These are phyloP conservation scores for Fusarium tricinctum DNA, from an alignment of 2,329 filamentous ascomycete genomes.

Conservation along the genomic window DNA sequence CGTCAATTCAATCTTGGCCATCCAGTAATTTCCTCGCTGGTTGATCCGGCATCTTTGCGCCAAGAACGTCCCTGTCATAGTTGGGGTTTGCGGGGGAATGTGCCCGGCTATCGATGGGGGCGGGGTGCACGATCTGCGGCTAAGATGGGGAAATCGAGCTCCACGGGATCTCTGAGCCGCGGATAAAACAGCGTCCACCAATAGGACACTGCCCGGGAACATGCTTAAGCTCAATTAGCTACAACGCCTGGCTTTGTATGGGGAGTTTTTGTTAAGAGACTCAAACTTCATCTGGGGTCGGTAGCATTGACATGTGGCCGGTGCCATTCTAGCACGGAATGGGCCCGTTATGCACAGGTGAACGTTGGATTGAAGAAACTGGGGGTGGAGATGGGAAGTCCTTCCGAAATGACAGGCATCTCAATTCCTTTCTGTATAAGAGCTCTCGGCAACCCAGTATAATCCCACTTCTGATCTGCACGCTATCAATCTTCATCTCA, in stretches of 20 bases:
- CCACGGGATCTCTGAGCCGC: slow-evolving; percentile 42
- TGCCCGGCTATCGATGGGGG: slow-evolving; percentile 25
- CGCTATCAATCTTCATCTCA: neutral
- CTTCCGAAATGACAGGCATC: slow-evolving; percentile 17
- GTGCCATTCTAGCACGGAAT: neutral
- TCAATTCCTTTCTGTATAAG: slow-evolving; percentile 29
- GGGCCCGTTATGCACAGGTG: neutral
- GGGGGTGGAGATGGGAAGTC: slow-evolving; percentile 13
- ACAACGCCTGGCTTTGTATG: neutral
- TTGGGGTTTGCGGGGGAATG: slow-evolving; percentile 38
- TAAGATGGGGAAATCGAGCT: slow-evolving; percentile 42
- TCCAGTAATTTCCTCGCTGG: neutral
- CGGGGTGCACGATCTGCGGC: slow-evolving; percentile 39
- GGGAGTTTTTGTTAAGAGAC: neutral
- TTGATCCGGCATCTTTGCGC: slow-evolving; percentile 22
- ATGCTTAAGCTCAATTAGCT: slow-evolving; percentile 24
- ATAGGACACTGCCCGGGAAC: neutral
- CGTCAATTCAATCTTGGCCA: neutral
- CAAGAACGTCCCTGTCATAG: neutral
- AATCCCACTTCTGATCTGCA: neutral
- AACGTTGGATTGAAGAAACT: slow-evolving; percentile 1
- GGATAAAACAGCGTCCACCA: slow-evolving; percentile 24
- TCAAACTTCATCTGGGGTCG: slow-evolving; percentile 4
- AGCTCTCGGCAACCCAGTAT: neutral
- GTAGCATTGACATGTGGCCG: neutral